Percentiles rank a stretch among this genome's conserved stretches.
These are phyloP conservation scores for Ogataea chonburiensis DNA, from an alignment of 805 yeast genomes.

Conservation along the genomic window DNA sequence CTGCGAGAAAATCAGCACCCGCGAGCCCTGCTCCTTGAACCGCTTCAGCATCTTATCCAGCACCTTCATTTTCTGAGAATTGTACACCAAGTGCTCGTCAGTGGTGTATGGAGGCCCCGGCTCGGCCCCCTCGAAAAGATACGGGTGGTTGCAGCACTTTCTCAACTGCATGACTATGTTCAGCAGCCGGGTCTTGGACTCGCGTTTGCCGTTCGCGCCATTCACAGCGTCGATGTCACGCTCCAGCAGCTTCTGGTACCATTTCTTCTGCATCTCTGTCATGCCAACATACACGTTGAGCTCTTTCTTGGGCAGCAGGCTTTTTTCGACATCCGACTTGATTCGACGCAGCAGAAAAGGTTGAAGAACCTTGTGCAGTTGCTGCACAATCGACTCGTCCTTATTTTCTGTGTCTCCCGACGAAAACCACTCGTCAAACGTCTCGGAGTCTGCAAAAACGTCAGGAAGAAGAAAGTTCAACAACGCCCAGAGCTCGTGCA, in stretches of 20 bases:
- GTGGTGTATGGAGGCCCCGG: slow-evolving; percentile 89
- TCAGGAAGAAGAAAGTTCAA: slow-evolving; percentile 76
- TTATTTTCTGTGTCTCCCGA: slow-evolving; percentile 38
- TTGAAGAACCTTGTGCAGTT: slow-evolving; percentile 70
- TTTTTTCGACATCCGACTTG: slow-evolving; percentile 78
- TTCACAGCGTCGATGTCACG: slow-evolving; percentile 83
- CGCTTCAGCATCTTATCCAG: slow-evolving; percentile 65
- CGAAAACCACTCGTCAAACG: slow-evolving; percentile 75
- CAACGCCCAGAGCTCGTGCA: slow-evolving; percentile 81
- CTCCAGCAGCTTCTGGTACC: slow-evolving; percentile 76
- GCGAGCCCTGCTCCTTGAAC: slow-evolving; percentile 64
- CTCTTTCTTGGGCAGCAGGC: slow-evolving; percentile 73
- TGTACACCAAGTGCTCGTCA: slow-evolving; percentile 76
- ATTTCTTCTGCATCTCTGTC: slow-evolving; percentile 74
- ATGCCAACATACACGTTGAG: slow-evolving; percentile 69
- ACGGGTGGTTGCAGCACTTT: slow-evolving; percentile 85
- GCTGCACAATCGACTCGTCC: slow-evolving; percentile 53
- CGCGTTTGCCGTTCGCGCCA: slow-evolving; percentile 74
- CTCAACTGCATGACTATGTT: slow-evolving; percentile 84
- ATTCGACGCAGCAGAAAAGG: slow-evolving; percentile 77
- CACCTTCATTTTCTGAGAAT: slow-evolving; percentile 69
- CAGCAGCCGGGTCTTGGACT: slow-evolving; percentile 69
- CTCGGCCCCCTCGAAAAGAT: slow-evolving; percentile 82
- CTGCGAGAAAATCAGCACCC: slow-evolving; percentile 78
- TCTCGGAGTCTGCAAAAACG: slow-evolving; percentile 68